Percentiles rank a stretch among this genome's conserved stretches.
Conservation (phyloP, 2,329 filamentous ascomycete genomes). For the Botryotinia calthae region DNA sequence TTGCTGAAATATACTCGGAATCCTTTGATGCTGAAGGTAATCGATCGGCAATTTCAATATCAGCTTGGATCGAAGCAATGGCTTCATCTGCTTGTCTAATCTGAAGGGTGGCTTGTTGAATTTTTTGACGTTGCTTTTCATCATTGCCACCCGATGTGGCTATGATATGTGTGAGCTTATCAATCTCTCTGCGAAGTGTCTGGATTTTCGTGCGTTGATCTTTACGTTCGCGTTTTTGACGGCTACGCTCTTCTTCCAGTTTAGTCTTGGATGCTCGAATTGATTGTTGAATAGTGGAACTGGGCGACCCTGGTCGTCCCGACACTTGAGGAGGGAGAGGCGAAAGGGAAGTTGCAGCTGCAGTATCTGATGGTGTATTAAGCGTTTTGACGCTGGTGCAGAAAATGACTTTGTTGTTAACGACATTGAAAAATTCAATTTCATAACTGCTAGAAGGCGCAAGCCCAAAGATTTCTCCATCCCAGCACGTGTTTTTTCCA, state of each 20-base stretch:
- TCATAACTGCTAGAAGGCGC: conserved; percentile 73
- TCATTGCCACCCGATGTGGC: conserved; percentile 69
- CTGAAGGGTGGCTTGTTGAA: conserved; percentile 71
- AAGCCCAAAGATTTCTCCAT: conserved; percentile 66
- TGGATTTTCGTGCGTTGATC: conserved; percentile 71
- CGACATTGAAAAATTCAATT: conserved; percentile 71
- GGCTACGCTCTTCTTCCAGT: conserved; percentile 65
- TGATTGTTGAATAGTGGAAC: conserved; percentile 72
- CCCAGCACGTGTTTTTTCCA: conserved; percentile 58
- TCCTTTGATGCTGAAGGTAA: conserved; percentile 59
- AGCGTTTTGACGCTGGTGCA: conserved; percentile 60
- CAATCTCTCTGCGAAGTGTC: conserved; percentile 69
- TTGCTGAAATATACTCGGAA: conserved; percentile 50
- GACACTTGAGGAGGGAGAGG: conserved; percentile 52
- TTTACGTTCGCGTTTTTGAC: conserved; percentile 68
- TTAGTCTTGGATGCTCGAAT: conserved; percentile 70
- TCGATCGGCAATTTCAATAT: conserved; percentile 63
- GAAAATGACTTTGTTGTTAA: conserved; percentile 64
- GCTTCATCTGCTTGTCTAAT: conserved; percentile 64
- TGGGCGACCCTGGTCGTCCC: conserved; percentile 71
- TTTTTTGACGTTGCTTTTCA: conserved; percentile 72
- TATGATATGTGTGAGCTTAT: conserved; percentile 63
- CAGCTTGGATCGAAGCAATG: conserved; percentile 50
- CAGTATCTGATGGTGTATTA: conserved; percentile 31
- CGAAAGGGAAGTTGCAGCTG: conserved; percentile 36